phyloP scores from a whole-genome alignment of 2,329 filamentous ascomycete genomes.

The Didymella pomorum region DNA sequence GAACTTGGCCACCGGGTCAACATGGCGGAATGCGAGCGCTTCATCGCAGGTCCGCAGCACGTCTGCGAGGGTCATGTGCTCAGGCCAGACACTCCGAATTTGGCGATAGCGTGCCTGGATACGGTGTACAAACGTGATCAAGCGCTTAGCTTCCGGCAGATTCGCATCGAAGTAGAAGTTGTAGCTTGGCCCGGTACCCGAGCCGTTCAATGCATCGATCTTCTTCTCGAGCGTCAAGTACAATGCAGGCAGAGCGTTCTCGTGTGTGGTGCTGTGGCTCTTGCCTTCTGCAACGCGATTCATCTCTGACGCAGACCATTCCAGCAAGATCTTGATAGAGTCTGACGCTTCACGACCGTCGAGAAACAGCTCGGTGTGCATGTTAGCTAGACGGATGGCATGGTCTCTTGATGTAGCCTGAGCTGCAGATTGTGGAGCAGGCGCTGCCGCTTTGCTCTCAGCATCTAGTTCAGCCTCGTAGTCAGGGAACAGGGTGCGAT shows the following conservation, averaged over 20 bases:
- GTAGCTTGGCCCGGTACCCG: constrained; percentile 59
- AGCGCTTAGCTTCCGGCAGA: constrained; percentile 74
- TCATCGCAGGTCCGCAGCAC: constrained; percentile 78
- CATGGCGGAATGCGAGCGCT: constrained; percentile 76
- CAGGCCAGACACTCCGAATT: constrained; percentile 70
- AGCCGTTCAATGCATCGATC: constrained; percentile 51
- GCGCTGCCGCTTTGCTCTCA: constrained; percentile 25
- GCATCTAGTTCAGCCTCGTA: constrained; percentile 66
- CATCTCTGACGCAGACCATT: constrained; percentile 43
- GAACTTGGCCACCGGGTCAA: constrained; percentile 85
- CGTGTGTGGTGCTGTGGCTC: constrained; percentile 39
- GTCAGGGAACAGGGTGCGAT: constrained; percentile 81
- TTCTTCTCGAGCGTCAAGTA: constrained; percentile 72
- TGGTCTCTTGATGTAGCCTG: constrained; percentile 43
- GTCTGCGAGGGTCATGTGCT: constrained; percentile 82
- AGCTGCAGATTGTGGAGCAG: constrained; percentile 3
- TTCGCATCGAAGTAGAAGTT: constrained; percentile 93
- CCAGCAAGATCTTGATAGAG: constrained; percentile 38
- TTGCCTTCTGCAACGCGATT: constrained; percentile 38
- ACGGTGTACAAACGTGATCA: constrained; percentile 73
- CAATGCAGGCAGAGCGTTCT: constrained; percentile 70
- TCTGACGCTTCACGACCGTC: constrained; percentile 29
- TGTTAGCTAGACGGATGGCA: constrained; percentile 44
- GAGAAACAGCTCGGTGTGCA: constrained; percentile 46
- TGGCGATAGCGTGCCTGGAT: constrained; percentile 76